Conservation (phyloP, 2,329 filamentous ascomycete genomes). For the Ascochyta fabae region DNA sequence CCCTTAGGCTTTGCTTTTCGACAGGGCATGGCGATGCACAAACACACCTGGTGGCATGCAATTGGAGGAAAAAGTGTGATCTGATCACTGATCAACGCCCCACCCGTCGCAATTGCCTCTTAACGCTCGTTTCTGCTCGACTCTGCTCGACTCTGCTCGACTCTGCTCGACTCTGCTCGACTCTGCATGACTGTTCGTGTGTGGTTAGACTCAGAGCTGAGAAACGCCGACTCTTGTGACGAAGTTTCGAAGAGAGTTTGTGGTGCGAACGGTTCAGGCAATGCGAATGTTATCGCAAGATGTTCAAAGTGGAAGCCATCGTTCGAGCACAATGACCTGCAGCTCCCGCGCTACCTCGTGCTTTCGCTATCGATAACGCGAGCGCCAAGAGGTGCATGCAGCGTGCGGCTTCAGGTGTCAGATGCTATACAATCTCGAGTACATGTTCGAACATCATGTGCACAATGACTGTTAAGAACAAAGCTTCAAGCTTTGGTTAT, state of each 20-base stretch:
- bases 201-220: neutral
- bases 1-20: slow-evolving; percentile 10
- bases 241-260: neutral
- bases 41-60: slow-evolving; percentile 4
- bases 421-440: neutral
- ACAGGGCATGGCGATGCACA: neutral
- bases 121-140: slow-evolving; percentile 5
- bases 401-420: neutral
- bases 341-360: neutral
- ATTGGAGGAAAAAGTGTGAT: slow-evolving; percentile 15
- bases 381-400: slow-evolving; percentile 4
- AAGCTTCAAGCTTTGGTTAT: neutral
- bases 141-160: slow-evolving; percentile 1
- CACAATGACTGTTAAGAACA: neutral
- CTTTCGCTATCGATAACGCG: slow-evolving; percentile 3
- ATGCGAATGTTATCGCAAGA: neutral
- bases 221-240: neutral
- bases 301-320: neutral
- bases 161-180: slow-evolving; percentile 1
- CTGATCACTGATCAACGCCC: slow-evolving; percentile 6
- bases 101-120: slow-evolving; percentile 1
- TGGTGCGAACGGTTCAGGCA: neutral
- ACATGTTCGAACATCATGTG: neutral
- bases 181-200: slow-evolving; percentile 3
- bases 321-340: slow-evolving; percentile 4